Evolutionary conservation across 1,139 yeast genomes (phyloP), one percentile per base, ranked within the genome.

Genomic region (Petasospora fabianii): DNA sequence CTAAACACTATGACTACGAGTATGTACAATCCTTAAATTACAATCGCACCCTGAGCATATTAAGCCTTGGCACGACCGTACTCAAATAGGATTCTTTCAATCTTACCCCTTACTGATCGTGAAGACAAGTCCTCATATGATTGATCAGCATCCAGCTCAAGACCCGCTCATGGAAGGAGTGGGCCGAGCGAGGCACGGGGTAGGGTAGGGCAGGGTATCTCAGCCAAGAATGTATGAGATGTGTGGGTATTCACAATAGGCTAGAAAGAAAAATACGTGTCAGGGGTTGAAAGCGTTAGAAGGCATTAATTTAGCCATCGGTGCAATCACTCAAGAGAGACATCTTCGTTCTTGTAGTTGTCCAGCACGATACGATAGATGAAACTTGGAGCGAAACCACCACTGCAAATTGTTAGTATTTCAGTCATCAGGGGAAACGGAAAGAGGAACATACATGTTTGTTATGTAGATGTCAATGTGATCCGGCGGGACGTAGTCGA

Each of bases 341-440:
- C 85, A 62, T 90, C 97, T 55, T 84, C 90, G 36, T 82, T 78
- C 61, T 83, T 83, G 65, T 94, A 94, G 63, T 90, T 88, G 64
- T 94, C 99, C 68, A 90, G 76, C 30, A 92, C 96, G 45, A 92
- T 84, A 65, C 98, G 81, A 65, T 94, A 94, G 39, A 92, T 84
- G 65, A 92, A 94, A 50, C 95, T 87, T 35, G 98, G 98, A 19
- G 97, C 86, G 60, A 85, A 90, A 21, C 97, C 97, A 34, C 98
- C 98, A 46, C 69, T 67, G 49, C 6, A 44, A 17, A n/a, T 20
- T 31, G 58, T 51, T 58, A 54, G 56, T 48, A 47, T 38, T 13
- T 19, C 26, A 30, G 22, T 1, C 7, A 7, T 3, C 17, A 13
- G 9, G 35, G 19, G 14, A 11, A 24, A 12, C 13, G 12, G 19